phyloP scores from a whole-genome alignment of 2,329 filamentous ascomycete genomes.

The Colletotrichum chrysophilum region DNA sequence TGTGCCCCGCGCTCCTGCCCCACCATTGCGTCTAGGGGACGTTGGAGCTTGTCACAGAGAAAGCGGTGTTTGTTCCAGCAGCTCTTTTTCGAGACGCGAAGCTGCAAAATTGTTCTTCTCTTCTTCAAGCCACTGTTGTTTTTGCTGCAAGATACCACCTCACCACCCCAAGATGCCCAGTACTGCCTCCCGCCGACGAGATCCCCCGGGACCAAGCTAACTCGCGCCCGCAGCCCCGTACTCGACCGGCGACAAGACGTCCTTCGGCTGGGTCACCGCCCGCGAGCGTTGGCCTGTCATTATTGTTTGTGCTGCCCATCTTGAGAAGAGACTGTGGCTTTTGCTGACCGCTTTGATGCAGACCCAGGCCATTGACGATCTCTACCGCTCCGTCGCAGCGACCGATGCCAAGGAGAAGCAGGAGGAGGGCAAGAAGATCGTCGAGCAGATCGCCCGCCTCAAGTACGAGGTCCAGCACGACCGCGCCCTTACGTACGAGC shows the following conservation, averaged over 20 bases:
- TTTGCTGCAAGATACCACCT: neutral
- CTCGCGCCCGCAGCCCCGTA: conserved; percentile 66
- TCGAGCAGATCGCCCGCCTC: conserved; percentile 77
- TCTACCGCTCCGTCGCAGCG: conserved; percentile 75
- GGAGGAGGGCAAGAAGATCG: conserved; percentile 85
- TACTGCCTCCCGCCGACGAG: neutral
- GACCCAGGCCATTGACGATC: conserved; percentile 93
- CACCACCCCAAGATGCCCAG: conserved; percentile 13
- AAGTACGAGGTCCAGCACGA: conserved; percentile 98
- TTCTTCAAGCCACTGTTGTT: neutral
- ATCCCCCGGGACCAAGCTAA: neutral
- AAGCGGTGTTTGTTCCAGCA: neutral
- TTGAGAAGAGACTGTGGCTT: neutral
- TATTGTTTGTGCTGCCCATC: conserved; percentile 60
- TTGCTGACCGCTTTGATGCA: conserved; percentile 40
- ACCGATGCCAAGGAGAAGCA: conserved; percentile 67
- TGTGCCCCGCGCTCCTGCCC: conserved; percentile 14
- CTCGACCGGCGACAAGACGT: conserved; percentile 80
- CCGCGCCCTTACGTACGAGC: conserved; percentile 73
- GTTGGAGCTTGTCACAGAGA: conserved; percentile 13
- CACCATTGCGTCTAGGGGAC: neutral
- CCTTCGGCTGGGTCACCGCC: conserved; percentile 87
- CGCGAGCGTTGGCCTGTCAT: conserved; percentile 93
- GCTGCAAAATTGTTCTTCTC: neutral
- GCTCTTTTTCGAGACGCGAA: neutral